Evolutionary conservation across 2,329 filamentous ascomycete species (phyloP).

Genomic region (Phialophora macrospora): DNA sequence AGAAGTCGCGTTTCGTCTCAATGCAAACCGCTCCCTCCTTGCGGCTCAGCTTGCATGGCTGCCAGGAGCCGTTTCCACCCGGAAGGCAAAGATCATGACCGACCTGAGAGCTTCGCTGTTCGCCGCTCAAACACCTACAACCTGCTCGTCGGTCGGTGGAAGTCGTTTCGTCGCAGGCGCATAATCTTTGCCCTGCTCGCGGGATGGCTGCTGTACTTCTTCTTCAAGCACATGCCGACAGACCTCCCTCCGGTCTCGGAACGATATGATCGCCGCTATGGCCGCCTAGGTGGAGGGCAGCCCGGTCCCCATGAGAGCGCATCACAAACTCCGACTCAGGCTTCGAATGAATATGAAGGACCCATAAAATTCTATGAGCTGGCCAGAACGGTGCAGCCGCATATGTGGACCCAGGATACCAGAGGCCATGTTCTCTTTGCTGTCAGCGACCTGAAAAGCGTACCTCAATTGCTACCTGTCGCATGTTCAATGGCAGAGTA

Average conservation of each 20-base stretch:
- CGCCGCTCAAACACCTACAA: conserved; percentile 17
- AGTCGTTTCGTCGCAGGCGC: conserved; percentile 54
- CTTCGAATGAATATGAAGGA: conserved; percentile 63
- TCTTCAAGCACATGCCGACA: conserved; percentile 67
- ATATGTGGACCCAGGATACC: conserved; percentile 31
- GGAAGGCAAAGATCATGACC: conserved; percentile 28
- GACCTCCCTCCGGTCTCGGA: conserved; percentile 48
- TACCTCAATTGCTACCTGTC: conserved; percentile 73
- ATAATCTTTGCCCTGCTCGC: conserved; percentile 55
- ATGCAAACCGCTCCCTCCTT: conserved; percentile 6
- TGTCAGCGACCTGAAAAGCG: conserved; percentile 73
- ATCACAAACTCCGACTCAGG: not conserved
- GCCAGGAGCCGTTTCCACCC: conserved; percentile 33
- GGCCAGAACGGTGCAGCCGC: conserved; percentile 43
- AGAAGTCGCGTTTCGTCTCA: conserved; percentile 12
- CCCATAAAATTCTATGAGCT: conserved; percentile 71
- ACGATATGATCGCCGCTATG: conserved; percentile 41
- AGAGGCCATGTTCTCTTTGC: conserved; percentile 78
- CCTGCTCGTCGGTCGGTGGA: conserved; percentile 38
- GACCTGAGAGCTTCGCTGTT: conserved; percentile 26
- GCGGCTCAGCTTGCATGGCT: conserved; percentile 30
- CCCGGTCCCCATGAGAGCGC: conserved; percentile 9
- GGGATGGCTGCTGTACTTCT: conserved; percentile 63
- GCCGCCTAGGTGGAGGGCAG: conserved; percentile 23
- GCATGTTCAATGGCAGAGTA: conserved; percentile 82